These are phyloP conservation scores for Talaromyces sp. DNA, from an alignment of 2,329 filamentous ascomycete genomes.

Conservation along the genomic window DNA sequence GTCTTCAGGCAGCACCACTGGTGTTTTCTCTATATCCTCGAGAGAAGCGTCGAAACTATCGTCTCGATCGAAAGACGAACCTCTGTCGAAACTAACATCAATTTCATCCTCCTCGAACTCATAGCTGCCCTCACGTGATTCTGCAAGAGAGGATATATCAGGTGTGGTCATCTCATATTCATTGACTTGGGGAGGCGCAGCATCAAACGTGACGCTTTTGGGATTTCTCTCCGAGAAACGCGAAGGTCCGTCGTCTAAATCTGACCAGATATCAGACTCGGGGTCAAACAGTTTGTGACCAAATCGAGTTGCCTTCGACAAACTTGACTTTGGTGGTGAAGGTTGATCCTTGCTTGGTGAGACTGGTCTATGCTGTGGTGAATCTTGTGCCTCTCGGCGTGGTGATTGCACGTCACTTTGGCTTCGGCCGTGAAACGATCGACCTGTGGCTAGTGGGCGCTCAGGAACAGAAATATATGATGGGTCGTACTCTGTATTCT, in stretches of 20 bases:
- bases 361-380: conserved; percentile 35
- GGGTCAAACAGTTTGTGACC: conserved; percentile 65
- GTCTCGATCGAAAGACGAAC: conserved; percentile 61
- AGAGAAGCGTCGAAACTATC: conserved; percentile 95
- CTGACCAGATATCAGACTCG: conserved; percentile 64
- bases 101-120: conserved; percentile 73
- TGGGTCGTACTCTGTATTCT: conserved; percentile 89
- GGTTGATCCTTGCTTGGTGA: conserved; percentile 65
- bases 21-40: conserved; percentile 94
- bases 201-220: conserved; percentile 97
- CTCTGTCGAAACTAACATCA: conserved; percentile 59
- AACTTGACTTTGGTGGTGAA: conserved; percentile 85
- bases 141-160: conserved; percentile 86
- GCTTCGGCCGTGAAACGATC: conserved; percentile 56
- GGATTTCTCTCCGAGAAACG: conserved; percentile 51
- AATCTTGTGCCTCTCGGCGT: conserved; percentile 11
- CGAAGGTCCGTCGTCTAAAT: conserved; percentile 65
- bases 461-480: conserved; percentile 72
- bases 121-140: conserved; percentile 88
- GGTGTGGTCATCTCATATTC: conserved; percentile 98
- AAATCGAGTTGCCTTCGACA: conserved; percentile 62
- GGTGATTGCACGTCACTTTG: conserved; percentile 66
- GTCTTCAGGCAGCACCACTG: conserved; percentile 94
- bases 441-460: conserved; percentile 67
- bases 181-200: conserved; percentile 86